Evolutionary conservation across 106 monocot genomes (phyloP), one percentile per base, ranked within the genome.

Genomic region (Chionographis japonica): DNA sequence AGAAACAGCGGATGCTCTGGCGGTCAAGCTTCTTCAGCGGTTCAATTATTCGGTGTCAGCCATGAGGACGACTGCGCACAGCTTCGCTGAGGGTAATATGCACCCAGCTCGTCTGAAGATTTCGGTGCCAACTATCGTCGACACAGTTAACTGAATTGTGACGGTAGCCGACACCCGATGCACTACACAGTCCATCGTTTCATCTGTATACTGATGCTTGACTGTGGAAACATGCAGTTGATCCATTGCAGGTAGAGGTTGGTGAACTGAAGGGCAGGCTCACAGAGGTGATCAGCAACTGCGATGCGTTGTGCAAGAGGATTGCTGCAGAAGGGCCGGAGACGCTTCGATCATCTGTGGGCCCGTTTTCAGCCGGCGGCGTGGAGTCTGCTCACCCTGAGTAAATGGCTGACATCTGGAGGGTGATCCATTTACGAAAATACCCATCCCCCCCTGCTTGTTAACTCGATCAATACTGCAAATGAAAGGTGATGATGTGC

Each of bases 241-340:
- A 84, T 52, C 80, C 66, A 36, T 79, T 97, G 51, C 78, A 92
- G 66, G 62, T 97, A n/a, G 95, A 92, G 65, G 95, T 92, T 63
- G 92, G 95, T 6, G 86, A 92, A 69, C 84, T 97, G 8, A 97
- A 97, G 70, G 97, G 97, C 68, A 82, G 86, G 68, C 79, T 97
- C 18, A 97, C 91, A 62, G 92, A 97, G 76, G 97, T 97, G 14
- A 77, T 97, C 66, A 92, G 89, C 78, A 92, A 92, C 61, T 97
- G 92, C 53, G 89, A 97, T 75, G 92, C 92, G 53, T 60, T 97
- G 16, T 97, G 92, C 84, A 86, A 87, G 81, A 89, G 92, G 73
- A 87, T 97, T 65, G 12, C 76, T 46, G 55, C 67, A 46, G 79
- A 83, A 80, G 92, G 80, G 14, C 82, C 86, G 49, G 86, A 90